Evolutionary conservation across 345 rosid species (phyloP).

Genomic region (Cardiospermum halicacabum): DNA sequence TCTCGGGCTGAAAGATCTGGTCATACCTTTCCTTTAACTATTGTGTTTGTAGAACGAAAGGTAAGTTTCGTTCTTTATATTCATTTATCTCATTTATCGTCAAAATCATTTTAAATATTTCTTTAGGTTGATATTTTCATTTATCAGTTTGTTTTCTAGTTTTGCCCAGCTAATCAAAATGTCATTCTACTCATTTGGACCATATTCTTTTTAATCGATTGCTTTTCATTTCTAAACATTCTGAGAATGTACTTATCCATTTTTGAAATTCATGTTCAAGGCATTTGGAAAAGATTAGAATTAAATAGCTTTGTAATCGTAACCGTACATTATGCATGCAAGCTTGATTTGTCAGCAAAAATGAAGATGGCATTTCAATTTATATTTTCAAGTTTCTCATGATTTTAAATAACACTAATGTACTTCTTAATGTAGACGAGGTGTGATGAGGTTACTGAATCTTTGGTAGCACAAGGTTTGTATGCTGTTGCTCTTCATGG

Average conservation of each 20-base stretch:
- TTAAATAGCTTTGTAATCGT: background rate
- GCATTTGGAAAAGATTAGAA: background rate
- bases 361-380: background rate
- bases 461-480: slow-evolving; percentile 39
- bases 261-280: slow-evolving; percentile 2
- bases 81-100: too few relatives aligned
- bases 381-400: background rate
- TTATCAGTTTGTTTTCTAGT: background rate
- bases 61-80: slow-evolving; percentile 10
- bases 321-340: background rate
- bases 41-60: slow-evolving; percentile 42
- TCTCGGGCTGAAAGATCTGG: slow-evolving; percentile 29
- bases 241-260: background rate
- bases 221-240: background rate
- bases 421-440: slow-evolving; percentile 21
- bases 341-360: background rate
- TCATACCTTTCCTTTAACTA: slow-evolving; percentile 34
- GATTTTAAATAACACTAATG: slow-evolving; percentile 4
- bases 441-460: slow-evolving; percentile 37
- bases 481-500: slow-evolving; percentile 39
- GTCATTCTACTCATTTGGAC: background rate
- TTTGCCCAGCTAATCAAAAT: background rate
- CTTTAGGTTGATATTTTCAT: too few relatives aligned
- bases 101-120: too few relatives aligned
- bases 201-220: background rate